Evolutionary conservation across 345 rosid genomes (phyloP).

Genomic region (Gossypium australe): DNA sequence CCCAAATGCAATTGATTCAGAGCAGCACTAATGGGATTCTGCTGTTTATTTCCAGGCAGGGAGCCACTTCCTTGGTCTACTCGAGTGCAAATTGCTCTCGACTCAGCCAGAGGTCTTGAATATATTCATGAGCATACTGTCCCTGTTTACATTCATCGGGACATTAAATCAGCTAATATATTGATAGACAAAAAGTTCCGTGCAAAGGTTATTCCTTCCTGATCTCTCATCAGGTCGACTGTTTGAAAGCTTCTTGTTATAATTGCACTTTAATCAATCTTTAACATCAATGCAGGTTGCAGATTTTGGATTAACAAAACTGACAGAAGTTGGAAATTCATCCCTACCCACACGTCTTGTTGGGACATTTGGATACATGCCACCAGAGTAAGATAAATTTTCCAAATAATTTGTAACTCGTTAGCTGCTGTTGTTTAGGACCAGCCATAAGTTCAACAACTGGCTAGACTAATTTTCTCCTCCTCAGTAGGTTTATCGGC

Average conservation of each 20-base stretch:
- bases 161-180: slow-evolving; percentile 92
- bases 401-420: neutral
- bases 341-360: slow-evolving; percentile 68
- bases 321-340: slow-evolving; percentile 75
- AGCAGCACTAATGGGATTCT: slow-evolving; percentile 12
- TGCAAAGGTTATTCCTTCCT: slow-evolving; percentile 53
- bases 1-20: neutral
- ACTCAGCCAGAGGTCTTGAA: slow-evolving; percentile 97
- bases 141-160: slow-evolving; percentile 96
- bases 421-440: neutral
- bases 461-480: neutral
- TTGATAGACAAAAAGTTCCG: slow-evolving; percentile 82
- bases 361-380: slow-evolving; percentile 99
- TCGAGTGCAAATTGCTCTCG: slow-evolving; percentile 95
- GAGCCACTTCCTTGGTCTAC: slow-evolving; percentile 75
- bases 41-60: slow-evolving; percentile 42
- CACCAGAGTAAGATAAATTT: slow-evolving; percentile 74
- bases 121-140: slow-evolving; percentile 97
- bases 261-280: slow-evolving; percentile 5
- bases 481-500: neutral
- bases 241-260: slow-evolving; percentile 7
- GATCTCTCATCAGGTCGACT: slow-evolving; percentile 2
- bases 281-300: slow-evolving; percentile 57
- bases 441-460: neutral
- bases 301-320: slow-evolving; percentile 88